Evolutionary conservation across 106 monocot species (phyloP).

Genomic region (Alisma plantagoaquatica): DNA sequence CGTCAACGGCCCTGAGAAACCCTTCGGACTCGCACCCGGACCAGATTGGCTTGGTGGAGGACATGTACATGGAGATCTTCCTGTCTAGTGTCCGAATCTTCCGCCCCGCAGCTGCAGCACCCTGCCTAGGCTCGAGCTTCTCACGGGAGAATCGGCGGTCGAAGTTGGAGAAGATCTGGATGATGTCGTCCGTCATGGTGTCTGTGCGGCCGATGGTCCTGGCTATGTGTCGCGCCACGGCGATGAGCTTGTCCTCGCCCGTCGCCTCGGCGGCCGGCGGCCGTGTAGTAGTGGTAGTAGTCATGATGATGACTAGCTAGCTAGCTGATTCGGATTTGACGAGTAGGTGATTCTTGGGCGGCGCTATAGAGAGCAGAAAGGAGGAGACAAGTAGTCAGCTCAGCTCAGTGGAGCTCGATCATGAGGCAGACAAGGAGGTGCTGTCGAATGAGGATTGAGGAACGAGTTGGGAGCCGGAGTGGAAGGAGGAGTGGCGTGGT

Average conservation of each 20-base stretch:
- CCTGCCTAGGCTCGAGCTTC: constrained; percentile 28
- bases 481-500: too few species aligned
- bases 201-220: constrained; percentile 61
- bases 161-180: constrained; percentile 77
- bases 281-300: too few species aligned
- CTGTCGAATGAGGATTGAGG: too few species aligned
- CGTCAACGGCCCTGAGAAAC: constrained; percentile 71
- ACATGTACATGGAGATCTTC: constrained; percentile 38
- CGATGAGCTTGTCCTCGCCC: constrained; percentile 81
- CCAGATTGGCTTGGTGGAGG: constrained; percentile 61
- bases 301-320: too few species aligned
- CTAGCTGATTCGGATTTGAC: too few species aligned
- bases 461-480: too few species aligned
- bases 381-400: too few species aligned
- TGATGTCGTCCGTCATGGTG: constrained; percentile 85
- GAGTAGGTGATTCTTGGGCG: too few species aligned
- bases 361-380: too few species aligned
- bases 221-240: constrained; percentile 75
- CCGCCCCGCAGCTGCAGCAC: constrained; percentile 9
- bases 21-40: constrained; percentile 40
- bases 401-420: too few species aligned
- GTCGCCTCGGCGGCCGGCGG: constrained; percentile 25
- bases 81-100: constrained; percentile 40
- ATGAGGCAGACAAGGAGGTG: too few species aligned
- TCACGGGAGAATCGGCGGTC: constrained; percentile 75